Conservation (phyloP, 495 filamentous ascomycete species). For the Talaromyces proteolyticus region DNA sequence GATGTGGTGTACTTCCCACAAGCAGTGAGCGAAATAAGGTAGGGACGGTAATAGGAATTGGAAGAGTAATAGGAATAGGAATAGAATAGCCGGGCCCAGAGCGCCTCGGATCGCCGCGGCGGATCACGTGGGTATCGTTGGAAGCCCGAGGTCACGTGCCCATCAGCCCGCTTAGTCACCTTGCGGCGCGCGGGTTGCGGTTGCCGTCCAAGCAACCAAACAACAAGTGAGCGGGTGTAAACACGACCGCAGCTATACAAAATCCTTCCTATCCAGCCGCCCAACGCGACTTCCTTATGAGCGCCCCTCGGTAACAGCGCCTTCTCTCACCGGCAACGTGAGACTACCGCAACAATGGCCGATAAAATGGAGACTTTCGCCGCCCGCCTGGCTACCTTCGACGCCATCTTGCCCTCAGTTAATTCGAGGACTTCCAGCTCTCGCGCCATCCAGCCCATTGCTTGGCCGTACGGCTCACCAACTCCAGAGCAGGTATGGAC, state of each 20-base stretch:
- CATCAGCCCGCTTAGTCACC: too few relatives aligned
- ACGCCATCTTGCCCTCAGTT: conserved; percentile 46
- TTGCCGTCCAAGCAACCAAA: background rate
- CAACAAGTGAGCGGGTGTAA: background rate
- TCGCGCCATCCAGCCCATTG: conserved; percentile 53
- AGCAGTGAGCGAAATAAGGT: too few relatives aligned
- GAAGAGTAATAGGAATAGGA: too few relatives aligned
- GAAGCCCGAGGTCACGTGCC: background rate
- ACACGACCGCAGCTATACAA: background rate
- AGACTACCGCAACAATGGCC: conserved; percentile 15
- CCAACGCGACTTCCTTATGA: background rate
- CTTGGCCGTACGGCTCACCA: conserved; percentile 72
- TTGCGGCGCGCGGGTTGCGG: background rate
- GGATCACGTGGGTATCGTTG: background rate
- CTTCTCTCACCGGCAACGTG: too few relatives aligned
- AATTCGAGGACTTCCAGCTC: conserved; percentile 64
- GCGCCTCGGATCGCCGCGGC: too few relatives aligned
- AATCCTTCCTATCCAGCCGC: background rate
- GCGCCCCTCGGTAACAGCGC: too few relatives aligned
- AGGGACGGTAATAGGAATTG: too few relatives aligned
- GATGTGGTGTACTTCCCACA: too few relatives aligned
- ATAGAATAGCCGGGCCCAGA: too few relatives aligned
- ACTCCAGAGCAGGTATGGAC: conserved; percentile 56
- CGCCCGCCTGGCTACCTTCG: conserved; percentile 72
- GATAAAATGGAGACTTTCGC: conserved; percentile 55